Evolutionary conservation across 176 grass and related monocot genomes (phyloP), one percentile per base, ranked within the genome.

Genomic region (Oryza nivara): DNA sequence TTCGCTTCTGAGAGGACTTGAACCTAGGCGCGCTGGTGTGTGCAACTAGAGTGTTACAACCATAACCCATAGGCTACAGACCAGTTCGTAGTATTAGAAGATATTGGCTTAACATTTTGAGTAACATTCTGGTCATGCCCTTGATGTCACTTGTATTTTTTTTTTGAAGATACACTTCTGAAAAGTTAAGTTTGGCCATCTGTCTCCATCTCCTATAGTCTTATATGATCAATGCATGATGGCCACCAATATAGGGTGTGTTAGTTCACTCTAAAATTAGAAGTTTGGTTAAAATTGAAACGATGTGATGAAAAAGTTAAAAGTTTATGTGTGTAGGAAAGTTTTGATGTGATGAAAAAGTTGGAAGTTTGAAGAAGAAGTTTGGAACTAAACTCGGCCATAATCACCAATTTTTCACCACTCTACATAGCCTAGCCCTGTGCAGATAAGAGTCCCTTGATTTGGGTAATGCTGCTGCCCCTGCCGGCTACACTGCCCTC

Each of bases 381-480:
- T 28, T 28, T 28, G 28, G 28, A 28, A 28, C 28, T 28, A 28
- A 28, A 28, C 28, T 28, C 28, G 28, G 1, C 28, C 28, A 28
- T 28, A 22, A 61, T 61, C 56, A 61, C 56, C 56, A 61, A 9
- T 61, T 58, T 58, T 61, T 58, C 36, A 19, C 35, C 52, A 26
- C 6, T 26, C 65, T 9, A 51, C 7, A 30, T 77, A 70, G 46
- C 13, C 14, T 86, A 78, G n/a, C n/a, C 60, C 35, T 64, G 35
- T 44, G 77, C 20, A 65, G 68, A 15, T 51, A 22, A 34, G 48
- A 81, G 71, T 41, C 65, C 84, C 88, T 79, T 90, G 54, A 90
- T 90, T 87, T 78, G 36, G 68, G 88, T 48, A 87, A 34, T 64
- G 74, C 80, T 90, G 88, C 68, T 83, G 63, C 74, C 88, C 74